A percentile compares a stretch with the other conserved stretches of the same genome.
Conservation (phyloP, 164 flowering plant species). For the grape (Vitis vinifera) region ASM3070453v1 NC_081813.1:1366001-1366500, state of each 20-base stretch:
- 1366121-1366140: neutral
- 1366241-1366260: conserved; percentile 46
- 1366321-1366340: conserved; percentile 91
- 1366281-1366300: conserved; percentile 85
- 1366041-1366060: conserved; percentile 20
- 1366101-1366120: conserved; percentile 2
- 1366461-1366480: conserved; percentile 95
- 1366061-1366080: conserved; percentile 20
- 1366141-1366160: conserved; percentile 4
- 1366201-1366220: conserved; percentile 44
- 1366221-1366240: conserved; percentile 51
- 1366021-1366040: no score
- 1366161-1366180: neutral
- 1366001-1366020: no score
- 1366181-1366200: neutral
- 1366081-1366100: conserved; percentile 1
- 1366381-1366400: conserved; percentile 95
- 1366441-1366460: conserved; percentile 83
- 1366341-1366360: conserved; percentile 86
- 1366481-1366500: conserved; percentile 91
- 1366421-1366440: conserved; percentile 97
- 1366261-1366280: conserved; percentile 51
- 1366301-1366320: conserved; percentile 91
- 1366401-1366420: conserved; percentile 97
- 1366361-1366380: conserved; percentile 70